Evolutionary conservation across 192 early-diverging fungal genomes (phyloP), one percentile per base, ranked within the genome.

Genomic region (Coemansia sp.): DNA sequence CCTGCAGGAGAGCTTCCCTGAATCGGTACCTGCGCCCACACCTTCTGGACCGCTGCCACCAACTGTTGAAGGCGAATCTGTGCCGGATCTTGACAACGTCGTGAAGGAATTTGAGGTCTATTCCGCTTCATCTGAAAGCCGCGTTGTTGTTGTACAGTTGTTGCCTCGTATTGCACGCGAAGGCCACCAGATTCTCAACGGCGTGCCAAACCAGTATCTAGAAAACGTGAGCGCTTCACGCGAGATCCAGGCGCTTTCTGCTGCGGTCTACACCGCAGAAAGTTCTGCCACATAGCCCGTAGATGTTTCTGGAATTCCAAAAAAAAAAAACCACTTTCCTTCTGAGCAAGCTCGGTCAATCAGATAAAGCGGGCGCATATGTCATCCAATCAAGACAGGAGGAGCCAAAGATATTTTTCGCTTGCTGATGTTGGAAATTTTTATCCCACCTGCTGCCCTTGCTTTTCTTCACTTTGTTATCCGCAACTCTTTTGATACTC

Each of bases 211-310:
- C 69, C 83, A 86, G 64, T 92, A 90, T 63, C 76, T 92, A 19
- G 87, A 91, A 52, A 85, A 82, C 41, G 67, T 92, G 64, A 83
- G 85, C 25, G 83, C 87, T 49, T 83, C 87, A 49, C 88, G 87
- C 65, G 89, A 92, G 58, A 68, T 92, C 22, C 88, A 90, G 64
- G 89, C 88, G 3, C 85, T 92, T 38, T 88, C 89, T 18, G 91
- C 89, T 3, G 83, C 89, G 12, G 85, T 92, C 26, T 92, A 92
- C 65, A 87, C 89, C 0, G 86, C 88, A 44, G 85, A 87, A 61
- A 84, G 80, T 23, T 14, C 53, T 14, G 55, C 79, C 5, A 31
- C 61, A 23, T 82, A 38, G 34, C 10, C 34, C 10, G 1, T 38
- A 38, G 34, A 38, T 38, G 34, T 38, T 38, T 38, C 34, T 38